Conservation (phyloP, 2,329 filamentous ascomycete species). For the Scedosporium boydii region DNA sequence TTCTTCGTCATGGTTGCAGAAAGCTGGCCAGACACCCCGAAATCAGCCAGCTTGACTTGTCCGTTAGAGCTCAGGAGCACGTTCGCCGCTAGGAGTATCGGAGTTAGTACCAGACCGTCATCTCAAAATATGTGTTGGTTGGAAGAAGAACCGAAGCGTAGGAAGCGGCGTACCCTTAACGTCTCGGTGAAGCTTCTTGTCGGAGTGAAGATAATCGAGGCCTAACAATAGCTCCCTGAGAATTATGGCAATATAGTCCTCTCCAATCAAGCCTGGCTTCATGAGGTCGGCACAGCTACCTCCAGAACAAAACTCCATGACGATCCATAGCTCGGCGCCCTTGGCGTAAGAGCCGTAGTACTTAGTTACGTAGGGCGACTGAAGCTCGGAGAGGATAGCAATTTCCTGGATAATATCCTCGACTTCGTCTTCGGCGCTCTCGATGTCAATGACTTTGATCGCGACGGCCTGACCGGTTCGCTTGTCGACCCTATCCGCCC, state of each 20-base stretch:
- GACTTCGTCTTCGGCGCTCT: constrained; percentile 97
- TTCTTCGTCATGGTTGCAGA: constrained; percentile 99
- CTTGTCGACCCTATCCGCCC: constrained; percentile 67
- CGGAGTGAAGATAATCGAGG: constrained; percentile 83
- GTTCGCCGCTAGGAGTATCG: constrained; percentile 62
- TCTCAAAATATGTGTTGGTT: neutral
- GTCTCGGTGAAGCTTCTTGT: constrained; percentile 93
- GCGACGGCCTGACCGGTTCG: constrained; percentile 87
- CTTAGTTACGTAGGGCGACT: constrained; percentile 93
- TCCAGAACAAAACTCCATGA: constrained; percentile 98
- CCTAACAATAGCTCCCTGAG: constrained; percentile 81
- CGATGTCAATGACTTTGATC: constrained; percentile 98
- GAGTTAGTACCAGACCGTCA: neutral
- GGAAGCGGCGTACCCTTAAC: constrained; percentile 65
- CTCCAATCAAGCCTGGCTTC: constrained; percentile 83
- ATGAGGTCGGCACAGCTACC: constrained; percentile 93
- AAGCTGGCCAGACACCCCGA: constrained; percentile 91
- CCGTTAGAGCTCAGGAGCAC: constrained; percentile 81
- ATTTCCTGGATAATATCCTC: constrained; percentile 99
- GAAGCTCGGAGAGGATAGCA: constrained; percentile 88
- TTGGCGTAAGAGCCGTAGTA: constrained; percentile 97
- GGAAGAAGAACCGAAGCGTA: neutral
- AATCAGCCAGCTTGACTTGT: constrained; percentile 94
- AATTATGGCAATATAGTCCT: constrained; percentile 97
- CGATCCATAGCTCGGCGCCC: constrained; percentile 94